Base-by-base conservation (phyloP, 768 basidiomycete genomes). In the Coprinopsis sp. region DNA sequence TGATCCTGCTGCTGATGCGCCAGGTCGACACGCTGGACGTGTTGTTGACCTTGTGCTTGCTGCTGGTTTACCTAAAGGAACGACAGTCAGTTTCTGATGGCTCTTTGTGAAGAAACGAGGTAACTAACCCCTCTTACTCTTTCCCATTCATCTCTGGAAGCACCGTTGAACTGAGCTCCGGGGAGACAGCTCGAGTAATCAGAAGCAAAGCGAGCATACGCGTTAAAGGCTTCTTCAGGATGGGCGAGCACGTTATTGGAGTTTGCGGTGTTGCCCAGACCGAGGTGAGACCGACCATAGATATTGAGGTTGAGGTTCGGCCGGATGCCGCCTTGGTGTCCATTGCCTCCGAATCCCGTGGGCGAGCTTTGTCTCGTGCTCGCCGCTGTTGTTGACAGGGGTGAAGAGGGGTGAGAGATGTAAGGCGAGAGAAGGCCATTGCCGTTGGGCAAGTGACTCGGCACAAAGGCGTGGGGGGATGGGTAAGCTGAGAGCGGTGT, bases 181-280 rank as follows among this genome's bases (percentile, higher is more conserved):
- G 83, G 84, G 68, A 87, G 72, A 11, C 74, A 71, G 0, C 75
- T 72, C 0, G 77, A 77, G 61, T 82, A 87, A 49, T 86, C 83
- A 3, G 66, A 64, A 0, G 72, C 64, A 24, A 84, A 87, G 33
- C 80, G 78, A 12, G 82, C 79, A 52, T 85, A 87, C 1, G 78
- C 60, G 57, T 83, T 85, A 67, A 87, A 86, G 1, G 79, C 79
- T 1, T 84, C 81, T 51, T 76, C 70, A 12, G 68, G 67, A 41
- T 65, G 54, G 37, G 55, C 38, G 19, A 62, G 52, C n/a, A 54
- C 19, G 49, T 37, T 27, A 53, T 52, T n/a, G 51, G 46, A 33
- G 52, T 46, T 42, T 6, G 18, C 10, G 25, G 19, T 8, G 25
- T 19, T 39, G 12, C 38, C 38, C 16, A 39, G 16, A 24, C 38